phyloP scores from a whole-genome alignment of 164 flowering plant genomes.

The Sextonia rubra region DNA sequence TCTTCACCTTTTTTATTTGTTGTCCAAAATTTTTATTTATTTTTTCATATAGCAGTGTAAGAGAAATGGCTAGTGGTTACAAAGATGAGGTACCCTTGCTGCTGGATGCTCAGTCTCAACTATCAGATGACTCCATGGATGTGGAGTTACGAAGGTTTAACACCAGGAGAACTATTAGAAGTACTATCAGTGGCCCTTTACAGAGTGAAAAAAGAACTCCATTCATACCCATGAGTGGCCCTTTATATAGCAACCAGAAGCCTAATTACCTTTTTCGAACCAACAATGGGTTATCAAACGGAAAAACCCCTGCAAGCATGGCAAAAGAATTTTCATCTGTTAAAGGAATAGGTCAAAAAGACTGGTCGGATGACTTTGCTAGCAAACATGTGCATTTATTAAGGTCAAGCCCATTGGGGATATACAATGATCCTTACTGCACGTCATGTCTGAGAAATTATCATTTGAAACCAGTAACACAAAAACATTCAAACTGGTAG shows the following conservation, averaged over 20 bases:
- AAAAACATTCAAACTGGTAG: slow-evolving; percentile 28
- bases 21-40: not conserved
- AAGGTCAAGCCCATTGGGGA: slow-evolving; percentile 79
- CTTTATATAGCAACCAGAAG: slow-evolving; percentile 29
- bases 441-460: slow-evolving; percentile 72
- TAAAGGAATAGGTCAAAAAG: slow-evolving; percentile 25
- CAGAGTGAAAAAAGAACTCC: slow-evolving; percentile 40
- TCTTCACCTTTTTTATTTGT: not conserved
- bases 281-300: slow-evolving; percentile 13
- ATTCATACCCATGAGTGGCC: slow-evolving; percentile 60
- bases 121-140: slow-evolving; percentile 21
- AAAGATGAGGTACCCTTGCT: slow-evolving; percentile 71
- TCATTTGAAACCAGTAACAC: slow-evolving; percentile 25
- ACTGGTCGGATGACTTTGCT: slow-evolving; percentile 27
- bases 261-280: slow-evolving; percentile 24
- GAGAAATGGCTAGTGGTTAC: slow-evolving; percentile 39
- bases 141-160: slow-evolving; percentile 18
- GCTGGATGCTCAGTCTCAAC: slow-evolving; percentile 22
- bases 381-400: slow-evolving; percentile 62
- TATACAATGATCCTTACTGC: slow-evolving; percentile 90
- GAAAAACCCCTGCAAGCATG: slow-evolving; percentile 19
- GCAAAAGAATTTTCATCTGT: slow-evolving; percentile 39
- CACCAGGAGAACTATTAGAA: slow-evolving; percentile 22
- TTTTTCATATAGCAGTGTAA: slow-evolving; percentile 11
- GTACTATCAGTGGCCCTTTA: slow-evolving; percentile 49